Evolutionary conservation across 306 rosid genomes (phyloP).

Genomic region (Prunus padus): DNA sequence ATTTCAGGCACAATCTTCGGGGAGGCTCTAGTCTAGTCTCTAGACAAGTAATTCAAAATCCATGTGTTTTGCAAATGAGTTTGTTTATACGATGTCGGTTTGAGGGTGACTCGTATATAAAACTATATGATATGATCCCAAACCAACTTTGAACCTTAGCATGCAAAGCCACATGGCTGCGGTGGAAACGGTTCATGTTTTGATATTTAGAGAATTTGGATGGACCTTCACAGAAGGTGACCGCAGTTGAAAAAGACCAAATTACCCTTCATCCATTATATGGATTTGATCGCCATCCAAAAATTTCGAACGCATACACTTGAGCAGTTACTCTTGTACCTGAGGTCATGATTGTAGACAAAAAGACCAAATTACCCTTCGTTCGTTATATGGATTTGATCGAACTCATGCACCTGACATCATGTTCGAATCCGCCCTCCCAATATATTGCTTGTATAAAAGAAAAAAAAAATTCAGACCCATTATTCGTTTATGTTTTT

Average conservation of each 20-base stretch:
- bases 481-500: neutral
- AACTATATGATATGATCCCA: neutral
- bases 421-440: too few relatives aligned
- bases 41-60: constrained; percentile 25
- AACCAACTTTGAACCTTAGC: constrained; percentile 6
- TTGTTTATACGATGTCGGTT: constrained; percentile 13
- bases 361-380: too few relatives aligned
- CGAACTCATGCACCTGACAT: too few relatives aligned
- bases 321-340: too few relatives aligned
- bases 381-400: too few relatives aligned
- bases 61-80: constrained; percentile 31
- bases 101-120: neutral
- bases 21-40: constrained; percentile 14
- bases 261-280: neutral
- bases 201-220: neutral
- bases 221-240: constrained; percentile 41
- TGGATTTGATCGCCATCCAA: neutral
- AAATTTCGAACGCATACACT: neutral
- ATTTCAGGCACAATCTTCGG: constrained; percentile 13
- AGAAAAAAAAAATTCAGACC: neutral
- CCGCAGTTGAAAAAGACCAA: neutral
- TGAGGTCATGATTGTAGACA: too few relatives aligned
- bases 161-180: constrained; percentile 43
- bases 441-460: too few relatives aligned
- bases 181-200: constrained; percentile 9